Percentiles rank a stretch among this genome's conserved stretches.
phyloP scores from a whole-genome alignment of 495 filamentous ascomycete genomes.

The Aspergillus campestris region DNA sequence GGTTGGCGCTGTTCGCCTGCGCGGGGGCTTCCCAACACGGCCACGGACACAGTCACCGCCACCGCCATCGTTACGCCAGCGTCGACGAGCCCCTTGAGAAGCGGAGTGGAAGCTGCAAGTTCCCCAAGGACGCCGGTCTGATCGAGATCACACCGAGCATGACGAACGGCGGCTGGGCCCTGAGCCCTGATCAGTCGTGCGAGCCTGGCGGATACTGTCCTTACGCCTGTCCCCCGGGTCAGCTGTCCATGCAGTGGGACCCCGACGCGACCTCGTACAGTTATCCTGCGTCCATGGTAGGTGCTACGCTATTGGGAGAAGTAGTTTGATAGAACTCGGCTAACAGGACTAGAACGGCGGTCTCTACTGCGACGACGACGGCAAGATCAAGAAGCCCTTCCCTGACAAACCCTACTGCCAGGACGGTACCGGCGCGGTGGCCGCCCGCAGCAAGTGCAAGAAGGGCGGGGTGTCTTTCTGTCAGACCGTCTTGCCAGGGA shows the following conservation, averaged over 20 bases:
- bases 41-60: constrained; percentile 26
- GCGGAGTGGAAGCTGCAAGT: constrained; percentile 48
- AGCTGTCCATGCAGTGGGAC: constrained; percentile 77
- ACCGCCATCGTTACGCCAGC: constrained; percentile 5
- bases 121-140: constrained; percentile 61
- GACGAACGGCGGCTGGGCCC: constrained; percentile 71
- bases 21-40: constrained; percentile 27
- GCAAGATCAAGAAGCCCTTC: constrained; percentile 65
- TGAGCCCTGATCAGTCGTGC: constrained; percentile 71
- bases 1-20: constrained; percentile 57
- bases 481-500: constrained; percentile 78
- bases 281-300: constrained; percentile 68
- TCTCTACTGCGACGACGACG: constrained; percentile 61
- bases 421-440: constrained; percentile 57
- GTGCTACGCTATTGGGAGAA: constrained; percentile 13
- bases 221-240: constrained; percentile 66
- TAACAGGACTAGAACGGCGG: constrained; percentile 54
- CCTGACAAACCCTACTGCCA: constrained; percentile 60
- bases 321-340: neutral
- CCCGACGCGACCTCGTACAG: constrained; percentile 56
- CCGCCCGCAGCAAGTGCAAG: constrained; percentile 54
- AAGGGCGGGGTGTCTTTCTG: constrained; percentile 58
- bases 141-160: constrained; percentile 56
- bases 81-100: constrained; percentile 23
- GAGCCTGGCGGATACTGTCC: constrained; percentile 64